A percentile compares a stretch with the other conserved stretches of the same genome.
phyloP scores from a whole-genome alignment of 169 alveolate species.

The Cryptosporidium parvum region DNA sequence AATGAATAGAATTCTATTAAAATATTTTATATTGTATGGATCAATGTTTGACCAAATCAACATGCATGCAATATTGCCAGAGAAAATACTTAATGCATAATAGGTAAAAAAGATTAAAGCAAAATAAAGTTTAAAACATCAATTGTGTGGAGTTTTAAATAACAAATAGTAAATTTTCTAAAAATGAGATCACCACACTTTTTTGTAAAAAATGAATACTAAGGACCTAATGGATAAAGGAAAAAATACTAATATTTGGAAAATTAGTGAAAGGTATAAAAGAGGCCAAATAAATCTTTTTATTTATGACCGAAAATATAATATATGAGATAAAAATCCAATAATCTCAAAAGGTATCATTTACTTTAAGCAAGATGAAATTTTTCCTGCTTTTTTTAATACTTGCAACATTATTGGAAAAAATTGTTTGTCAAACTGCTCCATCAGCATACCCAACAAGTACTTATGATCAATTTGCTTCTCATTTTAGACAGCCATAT shows the following conservation, averaged over 20 bases:
- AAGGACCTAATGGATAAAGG: neutral
- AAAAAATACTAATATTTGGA: conserved; percentile 5
- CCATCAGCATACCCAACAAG: conserved; percentile 47
- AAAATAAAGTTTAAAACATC: neutral
- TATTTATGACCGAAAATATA: neutral
- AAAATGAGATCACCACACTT: conserved; percentile 20
- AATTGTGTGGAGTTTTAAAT: conserved; percentile 19
- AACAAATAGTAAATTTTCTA: conserved; percentile 7
- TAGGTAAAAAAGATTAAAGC: neutral
- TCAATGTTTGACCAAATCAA: no score
- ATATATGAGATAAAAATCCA: conserved; percentile 20
- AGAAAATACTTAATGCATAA: neutral
- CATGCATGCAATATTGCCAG: neutral
- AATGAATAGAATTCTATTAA: neutral
- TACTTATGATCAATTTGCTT: conserved; percentile 39
- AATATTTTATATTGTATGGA: no score
- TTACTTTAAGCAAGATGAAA: neutral
- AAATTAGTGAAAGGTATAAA: neutral
- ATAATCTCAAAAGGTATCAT: neutral
- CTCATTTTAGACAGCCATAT: conserved; percentile 67
- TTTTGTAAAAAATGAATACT: neutral
- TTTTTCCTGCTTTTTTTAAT: neutral
- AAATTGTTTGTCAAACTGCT: conserved; percentile 1
- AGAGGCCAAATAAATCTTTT: neutral
- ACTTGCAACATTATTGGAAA: conserved; percentile 1